A percentile compares a stretch with the other conserved stretches of the same genome.
These are phyloP conservation scores for Solanum commersonii DNA, from an alignment of 257 asterid species.

Conservation along the genomic window DNA sequence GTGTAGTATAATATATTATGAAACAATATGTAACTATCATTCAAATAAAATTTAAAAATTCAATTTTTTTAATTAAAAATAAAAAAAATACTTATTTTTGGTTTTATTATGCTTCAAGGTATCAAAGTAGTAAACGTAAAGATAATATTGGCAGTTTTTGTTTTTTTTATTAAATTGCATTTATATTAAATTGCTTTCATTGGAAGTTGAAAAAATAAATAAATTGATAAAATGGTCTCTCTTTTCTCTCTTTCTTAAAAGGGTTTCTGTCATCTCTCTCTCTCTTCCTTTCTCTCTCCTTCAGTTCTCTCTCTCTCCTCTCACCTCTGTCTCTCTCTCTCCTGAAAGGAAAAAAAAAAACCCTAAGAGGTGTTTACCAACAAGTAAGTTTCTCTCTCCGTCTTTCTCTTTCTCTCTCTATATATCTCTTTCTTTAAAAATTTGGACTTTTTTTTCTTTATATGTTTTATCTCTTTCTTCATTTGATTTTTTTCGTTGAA, in stretches of 20 bases:
- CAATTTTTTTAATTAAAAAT: too few species aligned
- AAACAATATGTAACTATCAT: too few species aligned
- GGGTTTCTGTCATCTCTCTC: slow-evolving; percentile 27
- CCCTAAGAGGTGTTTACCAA: slow-evolving; percentile 80
- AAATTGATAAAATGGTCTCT: slow-evolving; percentile 9
- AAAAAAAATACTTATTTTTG: not conserved
- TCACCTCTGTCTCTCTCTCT: slow-evolving; percentile 36
- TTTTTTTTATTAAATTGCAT: not conserved
- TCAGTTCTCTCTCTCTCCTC: slow-evolving; percentile 20
- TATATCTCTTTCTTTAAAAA: slow-evolving; percentile 15
- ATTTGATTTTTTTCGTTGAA: not conserved
- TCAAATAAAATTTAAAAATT: too few species aligned
- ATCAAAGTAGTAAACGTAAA: not conserved
- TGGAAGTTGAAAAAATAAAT: not conserved
- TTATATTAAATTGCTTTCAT: not conserved
- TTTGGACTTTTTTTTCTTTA: slow-evolving; percentile 3
- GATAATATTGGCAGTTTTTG: not conserved
- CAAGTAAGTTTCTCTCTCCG: slow-evolving; percentile 54
- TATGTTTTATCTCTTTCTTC: slow-evolving; percentile 17
- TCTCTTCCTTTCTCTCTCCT: slow-evolving; percentile 6
- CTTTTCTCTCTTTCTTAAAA: slow-evolving; percentile 7
- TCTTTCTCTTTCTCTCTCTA: slow-evolving; percentile 20
- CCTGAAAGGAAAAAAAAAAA: slow-evolving; percentile 47
- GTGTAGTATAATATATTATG: too few species aligned
- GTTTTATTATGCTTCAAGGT: not conserved